These are phyloP conservation scores for Meyerozyma elateridarum DNA, from an alignment of 1,139 yeast genomes.

Conservation along the genomic window DNA sequence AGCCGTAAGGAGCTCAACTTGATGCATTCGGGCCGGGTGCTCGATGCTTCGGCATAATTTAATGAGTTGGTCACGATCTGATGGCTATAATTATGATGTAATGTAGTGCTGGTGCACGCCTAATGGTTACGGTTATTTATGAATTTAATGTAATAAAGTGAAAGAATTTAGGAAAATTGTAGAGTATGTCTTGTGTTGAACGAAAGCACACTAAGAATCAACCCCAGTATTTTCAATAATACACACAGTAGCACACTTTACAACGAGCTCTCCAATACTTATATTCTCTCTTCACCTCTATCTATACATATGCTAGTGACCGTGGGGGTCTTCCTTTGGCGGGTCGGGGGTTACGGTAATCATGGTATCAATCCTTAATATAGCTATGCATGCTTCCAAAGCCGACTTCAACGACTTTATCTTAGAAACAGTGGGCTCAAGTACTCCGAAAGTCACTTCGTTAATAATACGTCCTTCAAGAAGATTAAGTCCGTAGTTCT, in stretches of 20 bases:
- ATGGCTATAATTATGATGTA: too few relatives aligned
- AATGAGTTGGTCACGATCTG: too few relatives aligned
- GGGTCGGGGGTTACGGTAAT: constrained; percentile 96
- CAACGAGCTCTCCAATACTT: neutral
- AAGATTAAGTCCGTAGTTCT: constrained; percentile 88
- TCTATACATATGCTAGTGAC: constrained; percentile 33
- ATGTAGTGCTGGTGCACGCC: too few relatives aligned
- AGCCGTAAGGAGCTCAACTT: neutral
- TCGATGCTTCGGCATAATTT: too few relatives aligned
- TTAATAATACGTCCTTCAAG: constrained; percentile 89
- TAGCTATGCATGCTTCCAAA: constrained; percentile 96
- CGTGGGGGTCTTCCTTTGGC: constrained; percentile 84
- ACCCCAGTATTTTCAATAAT: neutral
- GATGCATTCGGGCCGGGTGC: neutral
- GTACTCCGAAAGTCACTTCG: constrained; percentile 76
- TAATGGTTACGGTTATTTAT: too few relatives aligned
- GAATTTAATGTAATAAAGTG: too few relatives aligned
- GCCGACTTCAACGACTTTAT: constrained; percentile 91
- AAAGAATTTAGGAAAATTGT: too few relatives aligned
- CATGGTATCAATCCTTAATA: constrained; percentile 96
- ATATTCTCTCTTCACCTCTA: neutral
- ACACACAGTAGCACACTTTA: neutral
- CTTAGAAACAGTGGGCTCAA: constrained; percentile 94
- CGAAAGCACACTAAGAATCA: too few relatives aligned
- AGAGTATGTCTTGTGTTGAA: too few relatives aligned